Conservation (phyloP, 805 yeast genomes). For the Saccharomyces jurei region DNA sequence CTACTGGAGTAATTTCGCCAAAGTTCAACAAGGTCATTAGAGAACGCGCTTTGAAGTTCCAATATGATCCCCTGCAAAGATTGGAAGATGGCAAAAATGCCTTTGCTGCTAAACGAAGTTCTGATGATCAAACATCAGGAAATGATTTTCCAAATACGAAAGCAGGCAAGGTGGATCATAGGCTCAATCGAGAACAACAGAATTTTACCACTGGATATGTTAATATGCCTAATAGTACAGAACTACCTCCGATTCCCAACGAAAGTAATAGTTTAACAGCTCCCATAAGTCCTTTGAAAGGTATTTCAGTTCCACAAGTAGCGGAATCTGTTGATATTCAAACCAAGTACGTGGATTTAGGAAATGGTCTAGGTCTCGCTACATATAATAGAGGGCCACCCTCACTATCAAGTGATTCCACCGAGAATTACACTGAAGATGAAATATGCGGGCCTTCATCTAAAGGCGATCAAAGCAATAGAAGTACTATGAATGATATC, state of each 20-base stretch:
- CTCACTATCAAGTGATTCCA: slow-evolving; percentile 31
- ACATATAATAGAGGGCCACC: slow-evolving; percentile 34
- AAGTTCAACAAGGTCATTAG: slow-evolving; percentile 32
- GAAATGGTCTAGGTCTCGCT: slow-evolving; percentile 31
- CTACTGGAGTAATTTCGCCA: slow-evolving; percentile 44
- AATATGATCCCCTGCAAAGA: neutral
- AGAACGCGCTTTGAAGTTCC: slow-evolving; percentile 6
- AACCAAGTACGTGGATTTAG: slow-evolving; percentile 24
- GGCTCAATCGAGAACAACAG: neutral
- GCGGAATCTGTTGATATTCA: neutral
- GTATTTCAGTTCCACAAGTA: neutral
- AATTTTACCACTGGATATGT: neutral
- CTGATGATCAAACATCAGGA: neutral
- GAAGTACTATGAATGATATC: slow-evolving; percentile 9
- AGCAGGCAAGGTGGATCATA: neutral
- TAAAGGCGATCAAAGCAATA: slow-evolving; percentile 2
- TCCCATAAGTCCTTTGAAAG: neutral
- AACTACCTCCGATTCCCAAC: neutral
- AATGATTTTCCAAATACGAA: neutral
- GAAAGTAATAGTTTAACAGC: neutral
- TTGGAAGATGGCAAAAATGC: neutral
- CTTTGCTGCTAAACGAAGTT: neutral
- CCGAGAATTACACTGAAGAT: slow-evolving; percentile 20
- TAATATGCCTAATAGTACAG: neutral
- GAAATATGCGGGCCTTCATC: slow-evolving; percentile 14